Percentiles rank a stretch among this genome's conserved stretches.
phyloP scores from a whole-genome alignment of 192 early-diverging fungal genomes.

The Gigaspora rosea region DNA sequence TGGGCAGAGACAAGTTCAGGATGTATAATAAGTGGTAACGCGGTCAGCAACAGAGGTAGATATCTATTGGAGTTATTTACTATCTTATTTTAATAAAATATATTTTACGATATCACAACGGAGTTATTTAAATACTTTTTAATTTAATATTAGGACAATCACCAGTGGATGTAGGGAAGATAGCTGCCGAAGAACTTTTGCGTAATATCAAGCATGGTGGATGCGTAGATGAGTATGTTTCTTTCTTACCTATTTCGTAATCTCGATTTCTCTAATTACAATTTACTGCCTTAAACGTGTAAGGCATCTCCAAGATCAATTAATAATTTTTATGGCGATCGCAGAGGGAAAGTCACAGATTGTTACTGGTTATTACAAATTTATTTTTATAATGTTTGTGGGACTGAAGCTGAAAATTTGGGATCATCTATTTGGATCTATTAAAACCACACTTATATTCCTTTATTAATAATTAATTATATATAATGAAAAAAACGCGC shows the following conservation, averaged over 20 bases:
- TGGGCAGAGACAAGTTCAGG: constrained; percentile 42
- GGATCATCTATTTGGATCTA: no score
- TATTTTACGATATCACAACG: no score
- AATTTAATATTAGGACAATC: neutral
- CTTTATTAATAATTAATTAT: no score
- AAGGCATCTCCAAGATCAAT: constrained; percentile 45
- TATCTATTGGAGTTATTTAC: neutral
- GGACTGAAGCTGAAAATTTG: no score
- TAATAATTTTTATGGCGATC: constrained; percentile 48
- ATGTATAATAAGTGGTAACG: constrained; percentile 39
- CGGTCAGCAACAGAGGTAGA: constrained; percentile 22
- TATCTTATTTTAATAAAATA: no score
- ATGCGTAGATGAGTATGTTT: constrained; percentile 43
- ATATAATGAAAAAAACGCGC: no score
- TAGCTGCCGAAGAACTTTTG: constrained; percentile 36
- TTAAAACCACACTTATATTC: no score
- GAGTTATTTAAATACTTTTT: no score
- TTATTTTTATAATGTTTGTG: no score
- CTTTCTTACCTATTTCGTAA: neutral
- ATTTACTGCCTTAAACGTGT: neutral
- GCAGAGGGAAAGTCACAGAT: constrained; percentile 42
- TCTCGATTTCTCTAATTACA: neutral
- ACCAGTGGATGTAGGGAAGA: constrained; percentile 28
- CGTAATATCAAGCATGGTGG: constrained; percentile 37
- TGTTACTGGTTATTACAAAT: constrained; percentile 26